phyloP scores from a whole-genome alignment of 2,329 filamentous ascomycete species.

The Helotiales sp. region DNA sequence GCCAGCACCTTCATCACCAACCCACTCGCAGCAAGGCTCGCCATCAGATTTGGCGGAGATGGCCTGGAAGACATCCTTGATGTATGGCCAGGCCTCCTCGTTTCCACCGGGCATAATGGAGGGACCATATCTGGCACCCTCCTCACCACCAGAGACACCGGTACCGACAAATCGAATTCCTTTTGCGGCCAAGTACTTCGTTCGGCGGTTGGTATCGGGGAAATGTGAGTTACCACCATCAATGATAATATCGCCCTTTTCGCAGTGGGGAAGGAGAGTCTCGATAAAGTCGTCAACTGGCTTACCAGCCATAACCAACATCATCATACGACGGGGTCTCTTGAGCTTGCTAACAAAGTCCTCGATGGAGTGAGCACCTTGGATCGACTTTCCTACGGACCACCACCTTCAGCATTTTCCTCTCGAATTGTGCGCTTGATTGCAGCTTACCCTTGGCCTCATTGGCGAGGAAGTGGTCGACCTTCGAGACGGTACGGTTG shows the following conservation, averaged over 20 bases:
- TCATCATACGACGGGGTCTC: constrained; percentile 95
- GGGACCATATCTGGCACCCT: constrained; percentile 96
- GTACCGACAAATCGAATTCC: constrained; percentile 93
- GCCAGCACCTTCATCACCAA: constrained; percentile 97
- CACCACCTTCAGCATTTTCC: constrained; percentile 11
- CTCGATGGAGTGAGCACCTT: constrained; percentile 89
- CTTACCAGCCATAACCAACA: constrained; percentile 97
- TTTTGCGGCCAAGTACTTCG: constrained; percentile 82
- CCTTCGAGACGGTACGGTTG: constrained; percentile 98
- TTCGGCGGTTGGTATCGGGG: constrained; percentile 97
- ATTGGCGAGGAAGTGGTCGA: constrained; percentile 89
- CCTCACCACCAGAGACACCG: constrained; percentile 98
- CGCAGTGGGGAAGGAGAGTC: constrained; percentile 80
- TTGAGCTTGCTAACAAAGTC: constrained; percentile 97
- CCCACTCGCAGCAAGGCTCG: constrained; percentile 99
- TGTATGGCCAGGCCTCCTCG: constrained; percentile 95
- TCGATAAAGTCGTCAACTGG: constrained; percentile 99
- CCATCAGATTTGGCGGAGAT: constrained; percentile 97
- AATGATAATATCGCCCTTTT: constrained; percentile 95
- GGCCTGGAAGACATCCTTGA: constrained; percentile 99
- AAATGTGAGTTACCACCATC: constrained; percentile 99
- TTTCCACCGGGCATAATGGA: constrained; percentile 99
- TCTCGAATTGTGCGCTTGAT: not conserved
- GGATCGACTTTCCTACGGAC: constrained; percentile 76
- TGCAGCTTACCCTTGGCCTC: constrained; percentile 71